Percentiles rank a stretch among this genome's conserved stretches.
phyloP scores from a whole-genome alignment of 2,329 filamentous ascomycete species.

The Phialemoniopsis sp. region DNA sequence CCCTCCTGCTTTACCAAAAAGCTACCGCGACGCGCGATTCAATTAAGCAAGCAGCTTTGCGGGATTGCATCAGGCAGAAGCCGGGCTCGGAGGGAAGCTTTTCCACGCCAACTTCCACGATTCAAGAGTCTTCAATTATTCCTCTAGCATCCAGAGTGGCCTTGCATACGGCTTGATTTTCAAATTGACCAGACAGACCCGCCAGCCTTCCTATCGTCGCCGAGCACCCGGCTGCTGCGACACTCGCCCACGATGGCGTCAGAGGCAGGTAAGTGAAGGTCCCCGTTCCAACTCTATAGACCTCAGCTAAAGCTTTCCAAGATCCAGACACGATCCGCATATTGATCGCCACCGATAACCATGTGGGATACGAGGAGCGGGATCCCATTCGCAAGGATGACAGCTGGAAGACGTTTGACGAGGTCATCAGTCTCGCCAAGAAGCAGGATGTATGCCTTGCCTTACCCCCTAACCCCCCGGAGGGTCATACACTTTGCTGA shows the following conservation, averaged over 20 bases:
- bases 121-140: not conserved
- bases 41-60: not conserved
- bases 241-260: conserved; percentile 1
- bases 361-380: conserved; percentile 94
- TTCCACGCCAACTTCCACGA: not conserved
- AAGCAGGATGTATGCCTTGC: conserved; percentile 66
- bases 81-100: no score
- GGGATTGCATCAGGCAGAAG: not conserved
- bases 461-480: conserved; percentile 3
- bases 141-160: no score
- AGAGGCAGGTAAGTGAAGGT: not conserved
- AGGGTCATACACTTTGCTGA: not conserved
- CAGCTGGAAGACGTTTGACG: conserved; percentile 94
- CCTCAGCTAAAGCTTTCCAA: conserved; percentile 11
- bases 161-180: no score
- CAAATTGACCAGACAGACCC: no score
- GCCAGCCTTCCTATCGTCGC: no score
- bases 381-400: conserved; percentile 94
- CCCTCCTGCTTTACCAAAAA: no score
- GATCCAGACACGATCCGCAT: conserved; percentile 86
- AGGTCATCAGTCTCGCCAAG: conserved; percentile 86
- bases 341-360: conserved; percentile 90
- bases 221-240: no score
- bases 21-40: not conserved
- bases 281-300: not conserved